Evolutionary conservation across 164 flowering plant genomes (phyloP).

Genomic region (Euptelea pleiosperma): DNA sequence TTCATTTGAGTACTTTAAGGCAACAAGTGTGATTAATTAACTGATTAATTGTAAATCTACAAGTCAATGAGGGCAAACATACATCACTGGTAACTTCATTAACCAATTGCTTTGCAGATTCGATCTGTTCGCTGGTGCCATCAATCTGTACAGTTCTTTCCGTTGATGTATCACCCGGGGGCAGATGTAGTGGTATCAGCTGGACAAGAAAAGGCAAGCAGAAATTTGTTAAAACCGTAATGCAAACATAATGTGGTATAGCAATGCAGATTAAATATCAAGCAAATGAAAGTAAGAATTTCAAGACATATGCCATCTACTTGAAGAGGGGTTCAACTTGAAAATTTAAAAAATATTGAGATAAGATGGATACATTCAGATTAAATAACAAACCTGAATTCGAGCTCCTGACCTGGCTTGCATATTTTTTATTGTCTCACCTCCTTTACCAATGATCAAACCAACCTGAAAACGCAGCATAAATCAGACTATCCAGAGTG

Average conservation of each 20-base stretch:
- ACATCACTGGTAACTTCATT: conserved; percentile 93
- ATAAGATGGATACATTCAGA: no score
- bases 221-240: not conserved
- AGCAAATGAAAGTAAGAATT: no score
- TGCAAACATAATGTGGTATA: no score
- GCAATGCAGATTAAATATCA: no score
- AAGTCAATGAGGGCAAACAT: conserved; percentile 15
- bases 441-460: conserved; percentile 92
- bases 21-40: not conserved
- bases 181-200: conserved; percentile 91
- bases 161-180: conserved; percentile 82
- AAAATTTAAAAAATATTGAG: no score
- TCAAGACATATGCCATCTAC: no score
- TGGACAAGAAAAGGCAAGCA: conserved; percentile 20
- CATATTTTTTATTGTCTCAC: conserved; percentile 89
- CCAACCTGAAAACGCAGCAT: conserved; percentile 62
- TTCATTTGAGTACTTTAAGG: conserved; percentile 1
- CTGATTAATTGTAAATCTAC: not conserved
- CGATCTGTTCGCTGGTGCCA: conserved; percentile 87
- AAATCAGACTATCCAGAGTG: not conserved
- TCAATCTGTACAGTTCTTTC: conserved; percentile 90
- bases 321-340: no score
- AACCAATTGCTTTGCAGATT: conserved; percentile 83
- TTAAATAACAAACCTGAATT: conserved; percentile 62
- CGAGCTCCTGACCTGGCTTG: conserved; percentile 86